Percentiles rank a stretch among this genome's conserved stretches.
Evolutionary conservation across 495 filamentous ascomycete genomes (phyloP).

Genomic region (Tuber magnatum): DNA sequence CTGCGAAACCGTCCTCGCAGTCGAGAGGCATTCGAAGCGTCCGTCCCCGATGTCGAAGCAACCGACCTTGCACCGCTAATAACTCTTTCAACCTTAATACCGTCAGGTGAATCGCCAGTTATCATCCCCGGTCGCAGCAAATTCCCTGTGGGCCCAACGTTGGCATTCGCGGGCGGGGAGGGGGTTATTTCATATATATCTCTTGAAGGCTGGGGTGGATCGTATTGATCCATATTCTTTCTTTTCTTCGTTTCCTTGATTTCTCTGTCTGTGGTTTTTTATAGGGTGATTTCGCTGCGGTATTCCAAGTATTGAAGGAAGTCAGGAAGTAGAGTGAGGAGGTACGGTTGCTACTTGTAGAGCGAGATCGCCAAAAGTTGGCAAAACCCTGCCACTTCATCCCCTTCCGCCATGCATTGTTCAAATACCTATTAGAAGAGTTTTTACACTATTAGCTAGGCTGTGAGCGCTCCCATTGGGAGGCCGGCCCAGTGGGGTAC

Average conservation of each 20-base stretch:
- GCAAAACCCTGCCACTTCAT: neutral
- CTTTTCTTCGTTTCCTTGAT: neutral
- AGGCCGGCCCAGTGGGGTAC: neutral
- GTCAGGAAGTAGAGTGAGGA: neutral
- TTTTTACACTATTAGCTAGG: neutral
- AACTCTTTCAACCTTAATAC: neutral
- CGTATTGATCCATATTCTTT: neutral
- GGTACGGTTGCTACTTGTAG: neutral
- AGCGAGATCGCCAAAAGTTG: neutral
- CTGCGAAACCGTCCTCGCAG: neutral
- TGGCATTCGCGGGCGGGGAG: neutral
- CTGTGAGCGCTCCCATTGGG: neutral
- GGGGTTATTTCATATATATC: neutral
- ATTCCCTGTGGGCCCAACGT: neutral
- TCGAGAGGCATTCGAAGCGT: neutral
- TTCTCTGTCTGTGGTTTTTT: neutral
- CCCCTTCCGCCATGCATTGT: neutral
- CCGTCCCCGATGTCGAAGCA: neutral
- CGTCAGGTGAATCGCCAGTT: neutral
- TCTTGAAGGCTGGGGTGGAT: neutral
- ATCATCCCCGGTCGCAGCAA: neutral
- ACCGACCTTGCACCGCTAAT: neutral
- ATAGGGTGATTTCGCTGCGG: neutral
- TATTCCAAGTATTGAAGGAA: neutral
- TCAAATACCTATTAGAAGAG: neutral